Conservation (phyloP, 1,284 basidiomycete species). For the Trichosporon sp. region DNA sequence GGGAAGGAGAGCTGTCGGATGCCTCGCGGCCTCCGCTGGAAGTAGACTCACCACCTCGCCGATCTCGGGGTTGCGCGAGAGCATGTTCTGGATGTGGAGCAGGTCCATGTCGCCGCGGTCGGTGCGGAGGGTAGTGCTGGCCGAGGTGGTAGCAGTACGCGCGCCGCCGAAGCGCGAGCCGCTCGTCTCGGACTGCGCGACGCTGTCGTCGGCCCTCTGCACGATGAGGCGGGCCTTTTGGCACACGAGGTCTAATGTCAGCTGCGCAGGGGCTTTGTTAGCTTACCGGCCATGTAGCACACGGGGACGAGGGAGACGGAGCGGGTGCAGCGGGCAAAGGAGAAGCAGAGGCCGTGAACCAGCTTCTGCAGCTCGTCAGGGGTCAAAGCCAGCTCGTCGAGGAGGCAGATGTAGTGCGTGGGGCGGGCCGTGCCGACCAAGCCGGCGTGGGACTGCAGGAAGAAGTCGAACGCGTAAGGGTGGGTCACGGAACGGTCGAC, state of each 20-base stretch:
- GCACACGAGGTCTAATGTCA: constrained; percentile 36
- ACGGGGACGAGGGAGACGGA: constrained; percentile 45
- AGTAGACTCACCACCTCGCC: constrained; percentile 29
- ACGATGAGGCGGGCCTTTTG: constrained; percentile 42
- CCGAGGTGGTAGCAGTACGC: neutral
- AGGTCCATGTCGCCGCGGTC: constrained; percentile 2
- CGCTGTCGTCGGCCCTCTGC: constrained; percentile 20
- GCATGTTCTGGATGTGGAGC: constrained; percentile 31
- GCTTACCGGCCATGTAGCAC: constrained; percentile 50
- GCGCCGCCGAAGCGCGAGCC: constrained; percentile 17
- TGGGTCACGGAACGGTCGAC: constrained; percentile 47
- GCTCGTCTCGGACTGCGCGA: constrained; percentile 31
- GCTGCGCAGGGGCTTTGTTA: neutral
- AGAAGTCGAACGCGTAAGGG: constrained; percentile 50
- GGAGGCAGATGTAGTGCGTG: constrained; percentile 38
- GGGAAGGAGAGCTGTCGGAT: too few relatives aligned
- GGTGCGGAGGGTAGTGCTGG: neutral
- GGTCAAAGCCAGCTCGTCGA: constrained; percentile 45
- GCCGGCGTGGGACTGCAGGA: constrained; percentile 41
- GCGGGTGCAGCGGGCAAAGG: constrained; percentile 48
- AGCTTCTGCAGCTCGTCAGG: constrained; percentile 43
- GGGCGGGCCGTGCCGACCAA: constrained; percentile 36
- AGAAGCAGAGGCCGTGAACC: constrained; percentile 48
- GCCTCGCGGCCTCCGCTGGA: too few relatives aligned
- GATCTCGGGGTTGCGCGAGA: constrained; percentile 34